Conservation (phyloP, 2,329 filamentous ascomycete genomes). For the Colletotrichum sansevieriae region DNA sequence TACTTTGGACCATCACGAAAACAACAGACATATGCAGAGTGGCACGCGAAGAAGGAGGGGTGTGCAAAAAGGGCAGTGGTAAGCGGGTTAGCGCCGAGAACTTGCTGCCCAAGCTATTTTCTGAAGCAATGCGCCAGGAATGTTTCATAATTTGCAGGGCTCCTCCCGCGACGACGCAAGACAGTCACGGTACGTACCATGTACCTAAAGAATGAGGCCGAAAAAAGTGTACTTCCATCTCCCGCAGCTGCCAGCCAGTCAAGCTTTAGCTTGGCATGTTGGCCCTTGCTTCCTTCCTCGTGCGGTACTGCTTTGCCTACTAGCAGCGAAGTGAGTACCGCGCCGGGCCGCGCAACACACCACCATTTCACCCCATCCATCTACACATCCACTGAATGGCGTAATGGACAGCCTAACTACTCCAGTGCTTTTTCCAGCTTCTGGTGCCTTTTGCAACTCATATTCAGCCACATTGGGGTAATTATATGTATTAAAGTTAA, state of each 20-base stretch:
- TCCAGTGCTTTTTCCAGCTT: too few relatives aligned
- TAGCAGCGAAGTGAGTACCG: conserved; percentile 21
- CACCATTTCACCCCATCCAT: conserved; percentile 7
- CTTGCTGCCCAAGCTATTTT: conserved; percentile 53
- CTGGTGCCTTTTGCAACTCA: too few relatives aligned
- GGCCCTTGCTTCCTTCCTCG: too few relatives aligned
- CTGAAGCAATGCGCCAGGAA: conserved; percentile 64
- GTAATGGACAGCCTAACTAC: too few relatives aligned
- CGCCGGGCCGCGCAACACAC: conserved; percentile 27
- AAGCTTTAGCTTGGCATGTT: conserved; percentile 19
- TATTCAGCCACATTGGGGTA: too few relatives aligned
- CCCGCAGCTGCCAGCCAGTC: conserved; percentile 22
- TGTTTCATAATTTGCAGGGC: conserved; percentile 61
- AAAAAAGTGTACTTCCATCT: neutral
- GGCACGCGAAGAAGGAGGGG: conserved; percentile 44
- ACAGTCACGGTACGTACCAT: conserved; percentile 7
- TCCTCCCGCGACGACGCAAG: conserved; percentile 38
- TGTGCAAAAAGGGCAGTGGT: conserved; percentile 44
- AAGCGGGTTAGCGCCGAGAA: conserved; percentile 51
- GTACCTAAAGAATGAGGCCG: too few relatives aligned
- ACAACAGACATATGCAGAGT: conserved; percentile 19
- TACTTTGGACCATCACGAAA: conserved; percentile 17
- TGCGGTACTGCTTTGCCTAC: too few relatives aligned
- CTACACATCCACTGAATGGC: conserved; percentile 11
- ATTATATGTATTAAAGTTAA: too few relatives aligned